Conservation (phyloP, 495 filamentous ascomycete genomes). For the Xylaria cubensis region DNA sequence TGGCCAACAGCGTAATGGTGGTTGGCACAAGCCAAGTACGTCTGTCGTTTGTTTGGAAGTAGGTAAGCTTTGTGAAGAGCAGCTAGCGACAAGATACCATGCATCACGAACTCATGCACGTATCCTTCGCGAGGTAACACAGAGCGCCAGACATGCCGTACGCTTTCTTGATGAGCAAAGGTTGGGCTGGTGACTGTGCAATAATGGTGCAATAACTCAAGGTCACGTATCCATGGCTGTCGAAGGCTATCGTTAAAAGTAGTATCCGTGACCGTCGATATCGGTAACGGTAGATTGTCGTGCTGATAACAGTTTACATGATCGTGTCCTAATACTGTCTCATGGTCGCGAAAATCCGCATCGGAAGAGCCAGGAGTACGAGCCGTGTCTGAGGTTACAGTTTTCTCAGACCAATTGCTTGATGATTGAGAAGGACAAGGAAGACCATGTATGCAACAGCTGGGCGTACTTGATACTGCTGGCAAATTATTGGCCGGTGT, state of each 20-base stretch:
- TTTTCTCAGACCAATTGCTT: background rate
- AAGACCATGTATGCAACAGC: background rate
- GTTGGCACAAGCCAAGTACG: background rate
- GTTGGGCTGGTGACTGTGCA: constrained; percentile 35
- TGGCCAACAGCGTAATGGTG: constrained; percentile 5
- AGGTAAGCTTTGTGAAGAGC: constrained; percentile 46
- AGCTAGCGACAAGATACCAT: constrained; percentile 55
- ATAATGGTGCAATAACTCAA: constrained; percentile 35
- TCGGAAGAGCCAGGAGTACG: background rate
- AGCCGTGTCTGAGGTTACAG: background rate
- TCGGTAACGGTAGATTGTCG: background rate
- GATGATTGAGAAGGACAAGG: background rate
- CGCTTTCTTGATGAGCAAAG: constrained; percentile 28
- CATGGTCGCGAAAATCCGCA: background rate
- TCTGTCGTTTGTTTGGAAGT: constrained; percentile 1
- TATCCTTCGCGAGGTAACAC: constrained; percentile 55
- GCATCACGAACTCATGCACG: constrained; percentile 55
- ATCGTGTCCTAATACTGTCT: background rate
- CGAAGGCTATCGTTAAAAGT: background rate
- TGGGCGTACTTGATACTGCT: background rate
- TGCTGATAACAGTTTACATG: background rate
- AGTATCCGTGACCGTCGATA: background rate
- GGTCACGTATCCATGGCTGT: constrained; percentile 18
- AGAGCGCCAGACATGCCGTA: constrained; percentile 35
- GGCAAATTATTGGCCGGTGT: background rate